Evolutionary conservation across 2,329 filamentous ascomycete genomes (phyloP).

Genomic region (Sphaerulina musiva): DNA sequence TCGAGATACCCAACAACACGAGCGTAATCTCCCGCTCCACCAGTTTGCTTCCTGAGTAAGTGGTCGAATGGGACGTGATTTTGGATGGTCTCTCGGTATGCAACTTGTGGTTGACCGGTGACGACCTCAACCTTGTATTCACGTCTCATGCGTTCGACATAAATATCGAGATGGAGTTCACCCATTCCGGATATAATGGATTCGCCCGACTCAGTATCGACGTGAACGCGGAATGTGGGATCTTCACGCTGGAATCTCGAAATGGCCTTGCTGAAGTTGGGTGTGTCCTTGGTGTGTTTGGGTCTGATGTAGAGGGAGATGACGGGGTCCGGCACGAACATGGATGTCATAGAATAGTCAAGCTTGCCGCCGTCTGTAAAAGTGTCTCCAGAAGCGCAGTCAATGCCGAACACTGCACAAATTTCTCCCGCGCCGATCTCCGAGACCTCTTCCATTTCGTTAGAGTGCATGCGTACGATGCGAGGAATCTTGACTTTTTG

Average conservation of each 20-base stretch:
- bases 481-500: conserved; percentile 96
- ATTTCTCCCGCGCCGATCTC: conserved; percentile 96
- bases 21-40: conserved; percentile 91
- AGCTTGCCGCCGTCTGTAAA: conserved; percentile 83
- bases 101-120: conserved; percentile 93
- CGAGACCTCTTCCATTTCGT: conserved; percentile 94
- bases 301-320: conserved; percentile 97
- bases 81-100: conserved; percentile 90
- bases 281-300: conserved; percentile 82
- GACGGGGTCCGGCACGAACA: conserved; percentile 96
- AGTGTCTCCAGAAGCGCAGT: conserved; percentile 95
- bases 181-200: conserved; percentile 99
- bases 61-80: conserved; percentile 79
- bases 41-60: conserved; percentile 88
- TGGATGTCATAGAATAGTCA: conserved; percentile 92
- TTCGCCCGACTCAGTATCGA: conserved; percentile 87
- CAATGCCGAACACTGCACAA: conserved; percentile 95
- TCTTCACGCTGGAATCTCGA: conserved; percentile 98
- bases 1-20: conserved; percentile 89
- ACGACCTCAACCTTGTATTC: conserved; percentile 95
- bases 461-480: conserved; percentile 98
- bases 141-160: conserved; percentile 90
- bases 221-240: conserved; percentile 90
- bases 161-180: conserved; percentile 92
- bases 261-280: conserved; percentile 98